phyloP scores from a whole-genome alignment of 2,329 filamentous ascomycete genomes.

The Zymoseptoria ardabiliae region DNA sequence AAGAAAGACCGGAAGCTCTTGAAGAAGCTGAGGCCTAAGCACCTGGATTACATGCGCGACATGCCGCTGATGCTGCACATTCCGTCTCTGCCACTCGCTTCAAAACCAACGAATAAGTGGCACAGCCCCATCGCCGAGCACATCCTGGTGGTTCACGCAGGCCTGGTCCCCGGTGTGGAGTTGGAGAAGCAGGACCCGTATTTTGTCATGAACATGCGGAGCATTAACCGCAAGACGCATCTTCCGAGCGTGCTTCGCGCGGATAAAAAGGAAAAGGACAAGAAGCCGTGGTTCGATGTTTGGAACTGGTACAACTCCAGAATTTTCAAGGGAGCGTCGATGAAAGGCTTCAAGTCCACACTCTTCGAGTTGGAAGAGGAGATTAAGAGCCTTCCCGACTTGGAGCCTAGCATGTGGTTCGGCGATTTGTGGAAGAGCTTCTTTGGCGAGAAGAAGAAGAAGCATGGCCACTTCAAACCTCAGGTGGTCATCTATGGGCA shows the following conservation, averaged over 20 bases:
- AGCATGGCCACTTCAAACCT: constrained; percentile 35
- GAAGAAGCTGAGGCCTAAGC: constrained; percentile 21
- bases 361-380: constrained; percentile 1
- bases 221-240: constrained; percentile 57
- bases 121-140: constrained; percentile 53
- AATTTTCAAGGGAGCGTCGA: constrained; percentile 13
- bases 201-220: constrained; percentile 88
- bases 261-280: constrained; percentile 17
- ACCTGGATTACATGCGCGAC: constrained; percentile 27
- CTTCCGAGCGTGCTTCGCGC: constrained; percentile 43
- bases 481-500: constrained; percentile 79
- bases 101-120: constrained; percentile 7
- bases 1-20: constrained; percentile 24
- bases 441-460: constrained; percentile 22
- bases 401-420: constrained; percentile 4
- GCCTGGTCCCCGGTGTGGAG: constrained; percentile 67
- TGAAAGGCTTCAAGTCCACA: constrained; percentile 7
- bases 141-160: constrained; percentile 75
- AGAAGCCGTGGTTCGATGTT: constrained; percentile 24
- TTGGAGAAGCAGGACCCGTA: constrained; percentile 67
- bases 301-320: constrained; percentile 31
- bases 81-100: constrained; percentile 23
- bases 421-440: constrained; percentile 15
- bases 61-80: constrained; percentile 33
- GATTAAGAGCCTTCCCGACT: background rate